Base-by-base conservation (phyloP, 2,329 filamentous ascomycete species). In the Ceratocystis cacaofunesta region DNA sequence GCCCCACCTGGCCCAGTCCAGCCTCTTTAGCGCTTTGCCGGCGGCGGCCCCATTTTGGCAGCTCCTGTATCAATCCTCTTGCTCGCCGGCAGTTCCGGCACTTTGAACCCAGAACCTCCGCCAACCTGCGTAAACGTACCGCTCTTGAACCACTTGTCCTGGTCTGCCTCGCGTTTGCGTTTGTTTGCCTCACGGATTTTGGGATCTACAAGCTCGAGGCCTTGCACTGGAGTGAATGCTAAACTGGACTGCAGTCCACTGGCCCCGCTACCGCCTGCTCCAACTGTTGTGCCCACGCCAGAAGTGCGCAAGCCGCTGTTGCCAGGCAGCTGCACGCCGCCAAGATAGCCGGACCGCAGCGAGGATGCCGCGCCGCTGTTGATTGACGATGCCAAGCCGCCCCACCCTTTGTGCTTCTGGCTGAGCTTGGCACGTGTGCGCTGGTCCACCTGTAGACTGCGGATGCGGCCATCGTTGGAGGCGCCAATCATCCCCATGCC, bases 371-470 rank as follows among this genome's bases (percentile, higher is more conserved):
- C 89, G 69, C 95, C 90, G 3, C 86, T 86, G 66, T 89, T 85
- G 66, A 96, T 82, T 32, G 90, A 92, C 1, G 91, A 91, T n/a
- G 88, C 88, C 2, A 85, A 82, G 67, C 81, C 85, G 65, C 92
- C 92, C 94, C 94, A 99, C 30, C 94, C 94, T 71, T 95, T 92
- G 76, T 92, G 95, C 78, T 95, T 96, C 74, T 92, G 92, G 72
- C 88, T 90, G 55, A 99, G 84, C 74, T 95, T 96, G 57, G 94
- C 94, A 66, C 90, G 85, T 3, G 94, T 99, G 67, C 92, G 86
- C 73, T 94, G 88, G 74, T 99, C 94, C 72, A 99, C 88, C 75
- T 96, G 92, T 62, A 89, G 81, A 43, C 86, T 87, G 66, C 94
- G 88, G 68, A 99, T 89, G 12, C 89, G 85, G n/a, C 94, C 94